Evolutionary conservation across 1,139 yeast genomes (phyloP).

Genomic region (Yamadazyma buinensis): DNA sequence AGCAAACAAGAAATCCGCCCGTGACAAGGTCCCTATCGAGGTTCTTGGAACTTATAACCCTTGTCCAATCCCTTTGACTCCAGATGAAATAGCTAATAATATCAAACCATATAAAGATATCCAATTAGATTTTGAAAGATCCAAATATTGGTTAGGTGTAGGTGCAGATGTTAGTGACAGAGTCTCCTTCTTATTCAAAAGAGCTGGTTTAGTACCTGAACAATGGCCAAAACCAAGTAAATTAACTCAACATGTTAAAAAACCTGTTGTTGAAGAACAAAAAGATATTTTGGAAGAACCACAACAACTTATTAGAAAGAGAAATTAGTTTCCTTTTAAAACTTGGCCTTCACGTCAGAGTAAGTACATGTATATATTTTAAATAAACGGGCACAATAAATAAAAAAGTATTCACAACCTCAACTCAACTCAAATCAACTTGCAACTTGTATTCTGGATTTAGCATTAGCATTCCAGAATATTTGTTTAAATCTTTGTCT

Average conservation of each 20-base stretch:
- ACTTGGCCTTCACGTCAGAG: not conserved
- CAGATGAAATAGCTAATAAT: conserved; percentile 51
- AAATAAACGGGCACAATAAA: not conserved
- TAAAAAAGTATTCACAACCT: not conserved
- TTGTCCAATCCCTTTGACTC: conserved; percentile 64
- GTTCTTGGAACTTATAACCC: conserved; percentile 95
- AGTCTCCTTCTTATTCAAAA: conserved; percentile 71
- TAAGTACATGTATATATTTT: conserved; percentile 4
- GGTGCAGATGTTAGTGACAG: conserved; percentile 96
- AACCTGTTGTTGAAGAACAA: conserved; percentile 25
- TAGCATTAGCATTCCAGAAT: not conserved
- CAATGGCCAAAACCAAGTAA: conserved; percentile 59
- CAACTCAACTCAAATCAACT: no score
- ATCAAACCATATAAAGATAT: conserved; percentile 72
- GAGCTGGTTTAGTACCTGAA: conserved; percentile 72
- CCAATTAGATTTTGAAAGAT: conserved; percentile 77
- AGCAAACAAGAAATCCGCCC: conserved; percentile 65
- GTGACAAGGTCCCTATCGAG: conserved; percentile 86
- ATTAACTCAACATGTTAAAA: conserved; percentile 32
- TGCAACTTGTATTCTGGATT: no score
- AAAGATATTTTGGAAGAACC: conserved; percentile 32
- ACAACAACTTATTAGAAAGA: conserved; percentile 30
- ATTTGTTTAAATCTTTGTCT: conserved; percentile 3
- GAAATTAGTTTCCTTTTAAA: conserved; percentile 16
- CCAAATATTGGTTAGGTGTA: conserved; percentile 97